Conservation (phyloP, 2,329 filamentous ascomycete genomes). For the Trichoderma gracile region DNA sequence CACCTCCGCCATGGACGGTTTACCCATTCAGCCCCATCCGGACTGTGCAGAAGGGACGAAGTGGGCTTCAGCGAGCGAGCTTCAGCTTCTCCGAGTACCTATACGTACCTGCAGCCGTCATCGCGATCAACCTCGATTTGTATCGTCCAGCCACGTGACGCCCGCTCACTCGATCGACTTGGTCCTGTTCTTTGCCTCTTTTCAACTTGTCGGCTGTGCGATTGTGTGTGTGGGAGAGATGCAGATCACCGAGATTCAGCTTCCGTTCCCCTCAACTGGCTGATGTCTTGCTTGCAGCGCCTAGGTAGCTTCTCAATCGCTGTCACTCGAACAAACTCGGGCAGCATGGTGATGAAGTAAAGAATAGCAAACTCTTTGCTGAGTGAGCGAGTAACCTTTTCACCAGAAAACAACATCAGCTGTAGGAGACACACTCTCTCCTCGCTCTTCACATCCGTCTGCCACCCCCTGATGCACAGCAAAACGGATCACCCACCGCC, state of each 20-base stretch:
- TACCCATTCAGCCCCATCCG: too few relatives aligned
- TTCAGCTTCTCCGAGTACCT: neutral
- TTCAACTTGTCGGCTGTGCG: neutral
- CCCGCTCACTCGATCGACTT: neutral
- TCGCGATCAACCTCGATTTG: conserved; percentile 8
- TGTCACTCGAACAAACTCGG: too few relatives aligned
- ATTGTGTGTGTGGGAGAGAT: neutral
- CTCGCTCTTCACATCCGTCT: too few relatives aligned
- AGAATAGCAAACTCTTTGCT: too few relatives aligned
- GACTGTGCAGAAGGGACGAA: too few relatives aligned
- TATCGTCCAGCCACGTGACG: conserved; percentile 20
- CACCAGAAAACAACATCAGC: neutral
- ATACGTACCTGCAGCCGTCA: neutral
- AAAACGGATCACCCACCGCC: conserved; percentile 20
- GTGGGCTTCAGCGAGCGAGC: neutral
- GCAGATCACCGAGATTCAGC: neutral
- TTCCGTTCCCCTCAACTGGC: neutral
- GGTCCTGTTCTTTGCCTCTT: neutral
- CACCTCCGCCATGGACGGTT: too few relatives aligned
- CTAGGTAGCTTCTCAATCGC: too few relatives aligned
- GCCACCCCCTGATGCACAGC: conserved; percentile 11
- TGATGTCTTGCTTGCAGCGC: neutral
- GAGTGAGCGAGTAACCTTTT: neutral
- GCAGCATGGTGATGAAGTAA: too few relatives aligned
- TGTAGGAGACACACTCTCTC: too few relatives aligned